Evolutionary conservation across 1,284 basidiomycete genomes (phyloP), one percentile per base, ranked within the genome.

Genomic region (Coniferiporia sulphurascens): DNA sequence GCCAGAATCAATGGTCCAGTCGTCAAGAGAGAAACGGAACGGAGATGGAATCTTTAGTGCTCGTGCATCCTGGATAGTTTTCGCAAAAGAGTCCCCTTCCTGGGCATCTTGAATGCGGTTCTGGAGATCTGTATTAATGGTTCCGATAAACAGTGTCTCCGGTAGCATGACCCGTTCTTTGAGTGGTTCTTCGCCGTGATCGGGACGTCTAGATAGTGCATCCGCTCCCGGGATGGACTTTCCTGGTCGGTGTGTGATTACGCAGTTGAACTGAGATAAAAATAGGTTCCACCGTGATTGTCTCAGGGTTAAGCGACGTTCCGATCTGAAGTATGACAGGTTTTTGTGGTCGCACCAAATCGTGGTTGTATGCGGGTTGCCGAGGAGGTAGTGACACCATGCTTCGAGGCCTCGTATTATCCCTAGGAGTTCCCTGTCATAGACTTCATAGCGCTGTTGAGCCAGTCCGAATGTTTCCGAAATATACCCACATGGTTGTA

Each of bases 281-380:
- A 68, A 55, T 0, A 71, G 56, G 0, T 65, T 64, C 80, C 78
- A 83, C 1, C 74, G 61, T 0, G 73, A 75, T 64, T 82, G 77
- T 10, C 38, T 2, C 3, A 8, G 38, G 7, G 38, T 3, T 10
- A 41, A 8, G 38, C 7, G 38, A 8, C 38, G 7, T 2, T 10
- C 38, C 9, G 38, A 10, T 2, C 38, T 2, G 38, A 41, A 41
- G 38, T 41, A 41, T 3, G 38, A 41, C 2, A 41, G 38, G 38
- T 52, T 52, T 15, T 38, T 35, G 38, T 52, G 51, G 34, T 52
- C 51, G n/a, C 51, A 52, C 51, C 51, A 52, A 38, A 52, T 35
- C 1, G n/a, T 52, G 13, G 32, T 41, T 1, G 27, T 35, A 38
- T 52, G 51, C 3, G 51, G 51, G 8, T 27, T n/a, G 1, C 51